A percentile compares a stretch with the other conserved stretches of the same genome.
Evolutionary conservation across 2,329 filamentous ascomycete genomes (phyloP).

Genomic region (Ploettnerulaceae sp.): DNA sequence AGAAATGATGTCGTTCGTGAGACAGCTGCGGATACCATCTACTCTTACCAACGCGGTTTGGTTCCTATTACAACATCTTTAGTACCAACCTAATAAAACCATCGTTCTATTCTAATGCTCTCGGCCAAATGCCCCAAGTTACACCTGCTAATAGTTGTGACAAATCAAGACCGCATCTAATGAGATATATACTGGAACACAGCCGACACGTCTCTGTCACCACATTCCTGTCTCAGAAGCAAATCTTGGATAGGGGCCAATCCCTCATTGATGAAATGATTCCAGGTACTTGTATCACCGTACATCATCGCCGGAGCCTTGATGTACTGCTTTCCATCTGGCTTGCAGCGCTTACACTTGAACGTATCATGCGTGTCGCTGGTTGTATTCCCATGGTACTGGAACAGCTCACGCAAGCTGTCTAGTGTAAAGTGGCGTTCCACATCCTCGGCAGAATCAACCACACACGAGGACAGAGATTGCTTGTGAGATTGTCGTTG

Average conservation of each 20-base stretch:
- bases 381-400: conserved; percentile 77
- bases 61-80: no score
- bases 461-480: conserved; percentile 90
- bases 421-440: conserved; percentile 95
- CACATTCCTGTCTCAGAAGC: conserved; percentile 78
- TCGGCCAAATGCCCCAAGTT: not conserved
- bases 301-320: conserved; percentile 95
- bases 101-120: not conserved
- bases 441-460: conserved; percentile 94
- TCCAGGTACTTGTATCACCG: conserved; percentile 98
- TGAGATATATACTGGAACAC: conserved; percentile 99
- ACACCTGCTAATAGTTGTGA: not conserved
- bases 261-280: conserved; percentile 84
- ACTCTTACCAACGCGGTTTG: no score
- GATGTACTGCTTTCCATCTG: conserved; percentile 79
- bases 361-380: conserved; percentile 98
- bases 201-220: conserved; percentile 76
- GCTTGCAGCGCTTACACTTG: conserved; percentile 92
- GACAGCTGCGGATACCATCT: no score
- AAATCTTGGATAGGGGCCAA: conserved; percentile 85
- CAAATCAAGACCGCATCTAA: conserved; percentile 35
- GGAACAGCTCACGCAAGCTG: conserved; percentile 86
- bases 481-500: conserved; percentile 98
- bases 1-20: no score
- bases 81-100: no score